These are phyloP conservation scores for Backusella westeae DNA, from an alignment of 192 early-diverging fungal genomes.

Conservation along the genomic window DNA sequence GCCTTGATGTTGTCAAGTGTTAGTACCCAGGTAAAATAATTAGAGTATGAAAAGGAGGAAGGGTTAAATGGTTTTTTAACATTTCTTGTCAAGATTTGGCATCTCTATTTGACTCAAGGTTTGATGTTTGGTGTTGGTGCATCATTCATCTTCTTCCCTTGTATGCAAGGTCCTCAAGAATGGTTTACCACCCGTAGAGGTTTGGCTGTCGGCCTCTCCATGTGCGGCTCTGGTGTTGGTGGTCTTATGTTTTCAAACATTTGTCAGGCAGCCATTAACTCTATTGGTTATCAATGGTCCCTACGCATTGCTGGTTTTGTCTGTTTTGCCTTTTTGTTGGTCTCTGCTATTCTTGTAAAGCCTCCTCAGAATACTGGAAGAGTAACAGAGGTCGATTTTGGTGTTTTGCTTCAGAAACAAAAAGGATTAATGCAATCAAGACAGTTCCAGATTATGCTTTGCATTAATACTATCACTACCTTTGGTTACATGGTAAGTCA, in stretches of 20 bases:
- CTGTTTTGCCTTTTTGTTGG: constrained; percentile 6
- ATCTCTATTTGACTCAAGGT: constrained; percentile 47
- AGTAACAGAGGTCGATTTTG: constrained; percentile 1
- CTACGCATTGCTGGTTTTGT: constrained; percentile 32
- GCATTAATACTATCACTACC: constrained; percentile 17
- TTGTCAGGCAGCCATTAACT: constrained; percentile 9
- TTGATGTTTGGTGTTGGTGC: constrained; percentile 41
- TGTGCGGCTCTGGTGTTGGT: constrained; percentile 72
- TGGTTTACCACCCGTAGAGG: constrained; percentile 68
- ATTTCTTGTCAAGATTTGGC: constrained; percentile 24
- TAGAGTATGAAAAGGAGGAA: neutral
- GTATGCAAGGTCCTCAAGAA: constrained; percentile 38
- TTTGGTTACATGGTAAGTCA: constrained; percentile 25
- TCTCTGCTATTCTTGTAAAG: constrained; percentile 5
- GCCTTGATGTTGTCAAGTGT: constrained; percentile 21
- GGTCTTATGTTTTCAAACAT: constrained; percentile 28
- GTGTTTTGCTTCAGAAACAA: neutral
- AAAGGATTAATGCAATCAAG: neutral
- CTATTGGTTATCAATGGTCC: constrained; percentile 17
- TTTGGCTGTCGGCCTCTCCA: constrained; percentile 69
- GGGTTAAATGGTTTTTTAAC: too few species aligned
- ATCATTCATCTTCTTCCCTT: constrained; percentile 25
- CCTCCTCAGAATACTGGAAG: neutral
- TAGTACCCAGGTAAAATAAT: constrained; percentile 4
- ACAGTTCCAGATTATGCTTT: constrained; percentile 15